Evolutionary conservation across 805 yeast species (phyloP), one percentile per base, ranked within the genome.

Genomic region (Candida coleopterorum): DNA sequence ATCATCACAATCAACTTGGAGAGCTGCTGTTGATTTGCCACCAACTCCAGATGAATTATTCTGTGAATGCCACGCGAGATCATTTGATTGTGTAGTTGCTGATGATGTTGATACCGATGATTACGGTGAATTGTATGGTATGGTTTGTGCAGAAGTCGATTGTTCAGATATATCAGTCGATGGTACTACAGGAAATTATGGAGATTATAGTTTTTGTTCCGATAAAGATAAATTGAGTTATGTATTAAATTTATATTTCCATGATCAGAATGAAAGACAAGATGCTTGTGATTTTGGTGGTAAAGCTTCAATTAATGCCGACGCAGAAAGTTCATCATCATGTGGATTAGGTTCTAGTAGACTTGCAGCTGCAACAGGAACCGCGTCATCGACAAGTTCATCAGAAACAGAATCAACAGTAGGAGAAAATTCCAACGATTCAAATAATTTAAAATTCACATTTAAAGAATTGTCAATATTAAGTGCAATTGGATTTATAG

Each of bases 261-360:
- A 56, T 34, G 62, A 61, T 26, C 71, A 79, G 42, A 66, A 63
- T 44, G 55, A 55, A 33, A 44, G 48, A 33, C 38, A 58, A 2
- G 58, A 70, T 37, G 84, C 83, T 34, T 82, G 89, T 71, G 77
- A 75, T 58, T 83, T 83, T 61, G 62, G 66, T 43, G 90, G 90
- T 41, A 75, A 85, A 34, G 87, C 85, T 34, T 51, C 79, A 31
- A 43, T 64, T 21, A 55, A 56, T 35, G 47, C 45, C 32, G 42
- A 49, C 29, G 62, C 64, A 6, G 41, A 54, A 17, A 46, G 58
- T n/a, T 58, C 52, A 22, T 37, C 52, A 21, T 50, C 67, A 1
- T 67, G 44, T 14, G 30, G 48, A 8, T 18, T 46, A 15, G 44
- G 46, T 10, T 24, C 43, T 18, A 28, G 34, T 11, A 24, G 39